These are phyloP conservation scores for Alloteropsis semialata DNA, from an alignment of 176 grass and related monocot genomes.

Conservation along the genomic window DNA sequence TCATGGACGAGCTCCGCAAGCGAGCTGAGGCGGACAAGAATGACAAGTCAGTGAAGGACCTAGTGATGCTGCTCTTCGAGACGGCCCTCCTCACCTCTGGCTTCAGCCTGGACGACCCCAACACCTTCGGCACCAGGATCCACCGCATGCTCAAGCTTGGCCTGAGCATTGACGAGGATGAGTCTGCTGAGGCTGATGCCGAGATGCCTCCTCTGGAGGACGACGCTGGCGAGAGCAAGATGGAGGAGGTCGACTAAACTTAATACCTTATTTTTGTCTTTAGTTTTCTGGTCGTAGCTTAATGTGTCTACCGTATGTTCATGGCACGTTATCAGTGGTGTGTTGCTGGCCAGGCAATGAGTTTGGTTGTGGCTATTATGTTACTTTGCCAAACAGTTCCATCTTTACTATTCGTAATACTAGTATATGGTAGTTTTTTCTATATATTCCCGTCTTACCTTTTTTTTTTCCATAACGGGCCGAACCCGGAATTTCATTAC, in stretches of 20 bases:
- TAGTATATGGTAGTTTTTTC: no score
- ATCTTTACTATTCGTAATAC: no score
- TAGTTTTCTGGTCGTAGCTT: no score
- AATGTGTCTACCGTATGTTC: no score
- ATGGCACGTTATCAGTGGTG: no score
- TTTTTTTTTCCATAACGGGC: no score
- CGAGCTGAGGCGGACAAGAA: not conserved
- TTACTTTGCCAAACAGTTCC: no score
- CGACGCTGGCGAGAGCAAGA: not conserved
- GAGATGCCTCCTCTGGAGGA: not conserved
- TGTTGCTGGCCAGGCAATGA: no score
- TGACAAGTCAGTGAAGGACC: not conserved
- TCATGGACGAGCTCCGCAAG: slow-evolving; percentile 12
- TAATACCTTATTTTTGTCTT: no score
- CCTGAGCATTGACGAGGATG: not conserved
- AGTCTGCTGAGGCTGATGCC: not conserved
- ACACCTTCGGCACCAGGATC: not conserved
- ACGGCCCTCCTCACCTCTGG: not conserved
- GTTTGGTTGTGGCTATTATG: no score
- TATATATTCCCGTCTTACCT: no score
- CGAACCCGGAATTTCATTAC: no score
- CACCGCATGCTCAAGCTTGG: slow-evolving; percentile 6
- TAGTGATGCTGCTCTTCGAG: not conserved
- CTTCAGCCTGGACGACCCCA: slow-evolving; percentile 3
- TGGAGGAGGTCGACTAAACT: slow-evolving; percentile 9